A percentile compares a stretch with the other conserved stretches of the same genome.
Conservation (phyloP, 2,329 filamentous ascomycete species). For the Verticillium zaregamsianum region DNA sequence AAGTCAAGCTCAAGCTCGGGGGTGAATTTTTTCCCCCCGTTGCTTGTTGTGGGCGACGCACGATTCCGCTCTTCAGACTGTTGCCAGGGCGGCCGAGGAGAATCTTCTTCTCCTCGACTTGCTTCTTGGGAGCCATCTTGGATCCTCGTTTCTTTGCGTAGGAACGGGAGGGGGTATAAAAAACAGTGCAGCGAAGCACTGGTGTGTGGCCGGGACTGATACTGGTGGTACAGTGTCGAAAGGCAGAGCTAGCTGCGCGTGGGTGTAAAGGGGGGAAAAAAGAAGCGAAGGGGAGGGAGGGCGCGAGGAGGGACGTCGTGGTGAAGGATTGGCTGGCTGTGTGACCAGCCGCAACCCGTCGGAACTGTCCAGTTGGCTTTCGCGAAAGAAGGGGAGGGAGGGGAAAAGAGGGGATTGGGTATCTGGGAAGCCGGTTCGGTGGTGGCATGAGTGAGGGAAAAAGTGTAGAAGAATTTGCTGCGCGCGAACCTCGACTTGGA, state of each 20-base stretch:
- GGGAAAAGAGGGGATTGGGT: constrained; percentile 5
- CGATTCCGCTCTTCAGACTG: constrained; percentile 98
- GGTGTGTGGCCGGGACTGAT: constrained; percentile 27
- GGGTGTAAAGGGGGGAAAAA: constrained; percentile 41
- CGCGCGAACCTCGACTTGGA: background rate
- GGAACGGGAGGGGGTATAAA: constrained; percentile 45
- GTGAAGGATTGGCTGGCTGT: constrained; percentile 33
- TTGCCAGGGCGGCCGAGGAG: constrained; percentile 94
- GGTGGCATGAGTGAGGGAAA: constrained; percentile 16
- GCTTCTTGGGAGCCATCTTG: constrained; percentile 96
- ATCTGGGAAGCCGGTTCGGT: background rate
- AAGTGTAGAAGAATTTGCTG: constrained; percentile 15
- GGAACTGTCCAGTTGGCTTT: constrained; percentile 7
- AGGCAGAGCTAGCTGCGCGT: constrained; percentile 65
- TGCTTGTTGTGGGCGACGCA: constrained; percentile 39
- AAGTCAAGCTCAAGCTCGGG: constrained; percentile 1
- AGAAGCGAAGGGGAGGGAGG: constrained; percentile 49
- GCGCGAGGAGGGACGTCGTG: constrained; percentile 37
- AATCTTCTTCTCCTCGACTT: constrained; percentile 88
- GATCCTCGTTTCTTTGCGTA: constrained; percentile 57
- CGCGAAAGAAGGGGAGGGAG: background rate
- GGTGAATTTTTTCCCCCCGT: background rate
- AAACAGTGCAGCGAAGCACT: constrained; percentile 46
- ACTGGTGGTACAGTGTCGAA: constrained; percentile 24
- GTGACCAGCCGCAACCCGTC: constrained; percentile 33